A percentile compares a stretch with the other conserved stretches of the same genome.
phyloP scores from a whole-genome alignment of 2,329 filamentous ascomycete genomes.

The Monosporascus sp. region DNA sequence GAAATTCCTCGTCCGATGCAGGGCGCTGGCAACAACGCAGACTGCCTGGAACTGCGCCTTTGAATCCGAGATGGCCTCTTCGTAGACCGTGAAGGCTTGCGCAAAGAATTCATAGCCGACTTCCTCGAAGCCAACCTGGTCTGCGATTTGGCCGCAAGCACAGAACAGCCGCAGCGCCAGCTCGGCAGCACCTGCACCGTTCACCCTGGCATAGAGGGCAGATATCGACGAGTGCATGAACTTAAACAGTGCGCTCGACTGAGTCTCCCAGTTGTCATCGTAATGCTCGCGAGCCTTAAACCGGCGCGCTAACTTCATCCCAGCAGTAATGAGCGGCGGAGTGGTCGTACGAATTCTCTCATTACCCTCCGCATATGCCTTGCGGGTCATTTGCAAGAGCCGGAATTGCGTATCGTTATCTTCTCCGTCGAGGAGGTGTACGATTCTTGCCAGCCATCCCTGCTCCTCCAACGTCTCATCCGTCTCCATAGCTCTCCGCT shows the following conservation, averaged over 20 bases:
- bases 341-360: slow-evolving; percentile 96
- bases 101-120: slow-evolving; percentile 98
- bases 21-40: slow-evolving; percentile 82
- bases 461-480: slow-evolving; percentile 98
- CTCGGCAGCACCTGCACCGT: slow-evolving; percentile 72
- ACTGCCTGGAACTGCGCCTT: slow-evolving; percentile 97
- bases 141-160: slow-evolving; percentile 86
- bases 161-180: slow-evolving; percentile 86
- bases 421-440: slow-evolving; percentile 77
- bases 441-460: slow-evolving; percentile 88
- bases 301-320: slow-evolving; percentile 80
- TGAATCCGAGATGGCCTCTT: slow-evolving; percentile 92
- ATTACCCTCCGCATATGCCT: slow-evolving; percentile 85
- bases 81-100: slow-evolving; percentile 96
- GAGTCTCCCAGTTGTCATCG: slow-evolving; percentile 59
- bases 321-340: slow-evolving; percentile 83
- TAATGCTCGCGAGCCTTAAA: slow-evolving; percentile 90
- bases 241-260: slow-evolving; percentile 78
- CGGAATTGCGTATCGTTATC: slow-evolving; percentile 94
- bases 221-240: slow-evolving; percentile 90
- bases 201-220: slow-evolving; percentile 81
- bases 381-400: slow-evolving; percentile 81
- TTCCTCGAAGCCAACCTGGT: slow-evolving; percentile 88
- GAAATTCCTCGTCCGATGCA: slow-evolving; percentile 87
- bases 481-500: slow-evolving; percentile 74